Conservation (phyloP, 345 rosid genomes). For the Euclidium syriacum region DNA sequence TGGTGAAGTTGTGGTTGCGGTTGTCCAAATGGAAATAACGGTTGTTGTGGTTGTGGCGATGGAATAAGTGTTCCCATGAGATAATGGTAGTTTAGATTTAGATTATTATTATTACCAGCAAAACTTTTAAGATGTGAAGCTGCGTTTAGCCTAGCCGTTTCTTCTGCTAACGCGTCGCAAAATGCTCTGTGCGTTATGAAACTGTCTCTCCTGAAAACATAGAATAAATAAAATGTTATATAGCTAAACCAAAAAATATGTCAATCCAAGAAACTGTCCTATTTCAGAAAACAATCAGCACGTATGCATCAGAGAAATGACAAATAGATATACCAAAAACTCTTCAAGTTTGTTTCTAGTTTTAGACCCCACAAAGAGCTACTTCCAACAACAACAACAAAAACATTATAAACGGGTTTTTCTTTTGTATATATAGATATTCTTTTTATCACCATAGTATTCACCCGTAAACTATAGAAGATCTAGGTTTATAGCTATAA, state of each 20-base stretch:
- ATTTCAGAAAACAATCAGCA: constrained; percentile 12
- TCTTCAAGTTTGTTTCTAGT: neutral
- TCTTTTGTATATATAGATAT: neutral
- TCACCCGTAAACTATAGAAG: neutral
- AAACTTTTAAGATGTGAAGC: constrained; percentile 43
- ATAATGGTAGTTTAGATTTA: constrained; percentile 48
- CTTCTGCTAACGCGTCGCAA: constrained; percentile 96
- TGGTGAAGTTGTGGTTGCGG: constrained; percentile 25
- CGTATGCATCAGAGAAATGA: constrained; percentile 14
- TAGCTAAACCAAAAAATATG: constrained; percentile 2
- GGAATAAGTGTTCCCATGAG: constrained; percentile 44
- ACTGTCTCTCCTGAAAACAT: constrained; percentile 97
- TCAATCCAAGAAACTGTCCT: constrained; percentile 18
- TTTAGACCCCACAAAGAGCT: constrained; percentile 18
- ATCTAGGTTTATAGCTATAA: neutral
- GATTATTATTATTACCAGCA: constrained; percentile 24
- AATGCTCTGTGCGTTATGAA: constrained; percentile 96
- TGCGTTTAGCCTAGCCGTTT: constrained; percentile 85
- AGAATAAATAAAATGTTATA: too few relatives aligned
- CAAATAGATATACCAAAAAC: neutral
- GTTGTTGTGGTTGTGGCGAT: constrained; percentile 35
- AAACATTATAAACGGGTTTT: neutral
- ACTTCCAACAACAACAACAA: constrained; percentile 3
- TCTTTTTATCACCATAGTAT: neutral
- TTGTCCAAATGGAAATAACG: constrained; percentile 48